Percentiles rank a stretch among this genome's conserved stretches.
phyloP scores from a whole-genome alignment of 768 basidiomycete species.

The Basidioascus undulatus region DNA sequence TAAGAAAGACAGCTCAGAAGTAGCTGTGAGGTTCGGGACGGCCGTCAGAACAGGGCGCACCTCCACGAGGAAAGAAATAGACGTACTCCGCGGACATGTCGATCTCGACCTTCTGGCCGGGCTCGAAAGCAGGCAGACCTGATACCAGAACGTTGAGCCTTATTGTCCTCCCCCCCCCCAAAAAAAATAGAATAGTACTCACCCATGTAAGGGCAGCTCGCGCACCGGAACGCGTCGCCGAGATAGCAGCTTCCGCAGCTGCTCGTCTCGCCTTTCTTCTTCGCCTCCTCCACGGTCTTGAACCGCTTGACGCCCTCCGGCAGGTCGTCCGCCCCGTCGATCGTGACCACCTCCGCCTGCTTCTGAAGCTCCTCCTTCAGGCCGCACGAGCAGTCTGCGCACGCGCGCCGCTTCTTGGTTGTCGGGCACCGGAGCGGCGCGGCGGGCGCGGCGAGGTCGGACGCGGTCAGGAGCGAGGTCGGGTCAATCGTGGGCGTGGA shows the following conservation, averaged over 20 bases:
- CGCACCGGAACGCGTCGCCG: slow-evolving; percentile 93
- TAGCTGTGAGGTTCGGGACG: too few relatives aligned
- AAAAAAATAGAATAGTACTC: slow-evolving; percentile 19
- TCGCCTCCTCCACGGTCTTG: slow-evolving; percentile 16
- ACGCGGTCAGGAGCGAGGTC: slow-evolving; percentile 56
- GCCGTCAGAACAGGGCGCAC: too few relatives aligned
- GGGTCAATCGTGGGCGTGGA: slow-evolving; percentile 54
- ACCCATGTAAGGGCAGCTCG: slow-evolving; percentile 90
- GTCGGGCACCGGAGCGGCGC: slow-evolving; percentile 13
- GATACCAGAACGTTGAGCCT: slow-evolving; percentile 7
- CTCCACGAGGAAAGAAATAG: too few relatives aligned
- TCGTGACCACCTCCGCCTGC: slow-evolving; percentile 38
- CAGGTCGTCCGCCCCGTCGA: slow-evolving; percentile 34
- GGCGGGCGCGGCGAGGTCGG: slow-evolving; percentile 31
- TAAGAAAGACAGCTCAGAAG: too few relatives aligned
- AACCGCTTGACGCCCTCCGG: slow-evolving; percentile 14
- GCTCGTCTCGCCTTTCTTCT: slow-evolving; percentile 42
- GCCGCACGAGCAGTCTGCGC: slow-evolving; percentile 93
- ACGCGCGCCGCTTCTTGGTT: slow-evolving; percentile 36
- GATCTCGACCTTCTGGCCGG: slow-evolving; percentile 78
- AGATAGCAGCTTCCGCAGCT: slow-evolving; percentile 94
- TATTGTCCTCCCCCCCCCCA: not conserved
- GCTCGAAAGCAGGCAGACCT: slow-evolving; percentile 95
- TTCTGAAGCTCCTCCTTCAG: slow-evolving; percentile 77
- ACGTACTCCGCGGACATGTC: too few relatives aligned